phyloP scores from a whole-genome alignment of 73 alveolate genomes.

The Paramecium sonneborni region DNA sequence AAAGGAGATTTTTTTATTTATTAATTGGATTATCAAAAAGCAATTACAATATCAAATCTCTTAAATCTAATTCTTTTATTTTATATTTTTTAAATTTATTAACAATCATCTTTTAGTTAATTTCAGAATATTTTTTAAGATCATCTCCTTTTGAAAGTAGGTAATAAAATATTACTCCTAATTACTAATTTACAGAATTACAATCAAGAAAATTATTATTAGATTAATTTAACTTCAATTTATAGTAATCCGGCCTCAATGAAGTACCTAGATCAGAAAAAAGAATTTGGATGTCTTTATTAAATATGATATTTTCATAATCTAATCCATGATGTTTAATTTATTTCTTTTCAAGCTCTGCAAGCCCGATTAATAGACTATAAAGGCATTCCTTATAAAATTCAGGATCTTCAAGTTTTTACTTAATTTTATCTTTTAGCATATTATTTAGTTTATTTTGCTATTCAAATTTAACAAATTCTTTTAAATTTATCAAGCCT shows the following conservation, averaged over 20 bases:
- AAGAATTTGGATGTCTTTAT: conserved; percentile 71
- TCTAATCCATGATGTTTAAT: conserved; percentile 92
- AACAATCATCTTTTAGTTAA: conserved; percentile 56
- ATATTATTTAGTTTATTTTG: neutral
- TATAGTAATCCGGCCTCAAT: conserved; percentile 61
- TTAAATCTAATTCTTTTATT: neutral
- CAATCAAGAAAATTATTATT: neutral
- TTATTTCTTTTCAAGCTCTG: conserved; percentile 74
- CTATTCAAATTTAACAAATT: neutral
- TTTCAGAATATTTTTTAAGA: conserved; percentile 56
- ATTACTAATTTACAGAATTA: neutral
- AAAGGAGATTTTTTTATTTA: neutral
- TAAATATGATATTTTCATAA: conserved; percentile 86
- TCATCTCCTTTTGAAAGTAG: conserved; percentile 72
- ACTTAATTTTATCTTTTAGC: neutral
- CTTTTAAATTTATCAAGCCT: conserved; percentile 69
- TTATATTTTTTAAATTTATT: conserved; percentile 36
- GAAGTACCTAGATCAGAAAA: conserved; percentile 90
- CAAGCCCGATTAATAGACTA: conserved; percentile 77
- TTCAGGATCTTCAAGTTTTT: neutral
- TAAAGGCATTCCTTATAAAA: conserved; percentile 62
- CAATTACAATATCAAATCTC: neutral
- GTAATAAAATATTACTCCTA: conserved; percentile 74
- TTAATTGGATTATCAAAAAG: neutral
- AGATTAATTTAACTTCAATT: neutral